These are phyloP conservation scores for Macroventuria anomochaeta DNA, from an alignment of 2,329 filamentous ascomycete species.

Conservation along the genomic window DNA sequence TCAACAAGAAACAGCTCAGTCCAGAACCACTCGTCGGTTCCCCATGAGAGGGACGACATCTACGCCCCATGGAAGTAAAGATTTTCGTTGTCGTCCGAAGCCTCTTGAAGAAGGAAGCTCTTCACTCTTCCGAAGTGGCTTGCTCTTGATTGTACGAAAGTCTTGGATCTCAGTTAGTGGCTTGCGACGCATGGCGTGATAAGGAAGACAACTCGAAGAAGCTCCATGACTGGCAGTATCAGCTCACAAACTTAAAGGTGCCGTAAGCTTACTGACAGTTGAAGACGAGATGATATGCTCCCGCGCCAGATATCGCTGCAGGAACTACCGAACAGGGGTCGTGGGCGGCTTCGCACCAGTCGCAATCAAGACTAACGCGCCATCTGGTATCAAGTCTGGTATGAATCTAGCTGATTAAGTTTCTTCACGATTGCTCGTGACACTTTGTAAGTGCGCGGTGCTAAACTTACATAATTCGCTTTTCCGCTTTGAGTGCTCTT, in stretches of 20 bases:
- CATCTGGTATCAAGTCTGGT: not conserved
- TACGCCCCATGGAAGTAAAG: slow-evolving; percentile 27
- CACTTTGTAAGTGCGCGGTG: not conserved
- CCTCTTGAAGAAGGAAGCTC: slow-evolving; percentile 16
- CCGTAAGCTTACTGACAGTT: not conserved
- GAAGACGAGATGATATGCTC: not conserved
- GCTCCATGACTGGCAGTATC: not conserved
- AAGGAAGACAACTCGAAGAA: not conserved
- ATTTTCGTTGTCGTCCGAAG: slow-evolving; percentile 13
- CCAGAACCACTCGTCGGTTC: slow-evolving; percentile 26
- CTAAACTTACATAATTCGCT: slow-evolving; percentile 20
- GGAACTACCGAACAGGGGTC: not conserved
- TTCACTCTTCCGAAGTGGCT: slow-evolving; percentile 15
- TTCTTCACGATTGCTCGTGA: no score
- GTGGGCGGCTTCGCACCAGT: not conserved
- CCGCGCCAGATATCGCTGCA: not conserved
- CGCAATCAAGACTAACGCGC: not conserved
- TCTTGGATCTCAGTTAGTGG: not conserved
- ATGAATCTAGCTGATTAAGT: not conserved
- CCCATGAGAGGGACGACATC: slow-evolving; percentile 25
- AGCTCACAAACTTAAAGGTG: not conserved
- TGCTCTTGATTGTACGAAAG: slow-evolving; percentile 5
- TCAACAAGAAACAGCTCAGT: slow-evolving; percentile 27
- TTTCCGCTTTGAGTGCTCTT: slow-evolving; percentile 16
- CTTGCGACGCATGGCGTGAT: not conserved